Percentiles rank a stretch among this genome's conserved stretches.
Evolutionary conservation across 148 eudicot species (phyloP).

Genomic region (Selenicereus undatus): DNA sequence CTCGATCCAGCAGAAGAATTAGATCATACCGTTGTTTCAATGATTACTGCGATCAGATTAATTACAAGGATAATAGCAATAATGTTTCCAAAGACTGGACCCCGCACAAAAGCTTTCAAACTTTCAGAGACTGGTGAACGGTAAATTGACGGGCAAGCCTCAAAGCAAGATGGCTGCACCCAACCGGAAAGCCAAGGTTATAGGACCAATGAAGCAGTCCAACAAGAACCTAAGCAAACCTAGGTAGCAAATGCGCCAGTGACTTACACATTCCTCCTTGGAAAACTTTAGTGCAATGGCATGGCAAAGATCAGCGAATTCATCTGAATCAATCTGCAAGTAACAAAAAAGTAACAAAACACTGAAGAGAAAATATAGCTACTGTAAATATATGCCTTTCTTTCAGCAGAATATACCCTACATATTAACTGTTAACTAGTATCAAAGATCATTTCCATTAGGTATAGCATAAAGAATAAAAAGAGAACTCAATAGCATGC

Average conservation of each 20-base stretch:
- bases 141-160: constrained; percentile 51
- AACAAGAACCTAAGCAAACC: background rate
- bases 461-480: background rate
- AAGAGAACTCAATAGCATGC: background rate
- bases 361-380: background rate
- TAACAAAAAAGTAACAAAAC: background rate
- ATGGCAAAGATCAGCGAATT: constrained; percentile 91
- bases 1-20: background rate
- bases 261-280: constrained; percentile 75
- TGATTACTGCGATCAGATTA: constrained; percentile 75
- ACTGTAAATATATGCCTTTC: background rate
- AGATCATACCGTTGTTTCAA: constrained; percentile 80
- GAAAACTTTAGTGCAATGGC: constrained; percentile 86
- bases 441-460: background rate
- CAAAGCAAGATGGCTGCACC: constrained; percentile 65
- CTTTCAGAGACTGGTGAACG: constrained; percentile 48
- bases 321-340: constrained; percentile 69
- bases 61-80: constrained; percentile 61
- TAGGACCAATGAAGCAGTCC: constrained; percentile 18
- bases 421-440: background rate
- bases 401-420: background rate
- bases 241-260: constrained; percentile 1
- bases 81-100: constrained; percentile 56
- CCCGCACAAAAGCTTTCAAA: constrained; percentile 64
- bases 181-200: constrained; percentile 12